Evolutionary conservation across 805 yeast species (phyloP), one percentile per base, ranked within the genome.

Genomic region (Pichia pseudocactophila): DNA sequence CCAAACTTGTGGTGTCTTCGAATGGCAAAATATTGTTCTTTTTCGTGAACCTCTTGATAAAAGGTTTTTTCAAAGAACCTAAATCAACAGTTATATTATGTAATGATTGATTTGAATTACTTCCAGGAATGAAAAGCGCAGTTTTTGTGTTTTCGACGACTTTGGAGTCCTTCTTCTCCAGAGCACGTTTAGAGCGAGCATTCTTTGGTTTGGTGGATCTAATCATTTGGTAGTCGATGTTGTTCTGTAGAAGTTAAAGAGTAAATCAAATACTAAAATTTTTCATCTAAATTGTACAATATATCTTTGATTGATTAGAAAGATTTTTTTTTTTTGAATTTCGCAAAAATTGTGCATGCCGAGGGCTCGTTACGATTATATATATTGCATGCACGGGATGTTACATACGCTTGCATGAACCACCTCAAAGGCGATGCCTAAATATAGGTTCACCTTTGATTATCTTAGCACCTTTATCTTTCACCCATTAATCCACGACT

Each of bases 111-210:
- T 76, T 85, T 37, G 89, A 70, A 15, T 87, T 81, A 41, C 83
- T 67, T 13, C 97, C 98, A 16, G 96, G 96, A 35, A 92, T 79
- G 56, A 92, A 92, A 44, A 92, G 71, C 0, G 96, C 97, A 42
- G 78, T 74, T 64, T 92, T 92, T 48, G 82, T 78, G 63, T 92
- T 89, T 62, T 92, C 98, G 8, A 82, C 82, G 37, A 87, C 63
- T 65, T 88, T 90, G 41, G 97, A 77, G 55, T 88, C 96, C 54
- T 78, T 82, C 56, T 83, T 82, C 49, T 88, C 95, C 50, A 89
- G 61, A 7, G 96, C 97, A 64, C 98, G 79, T 69, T 92, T 92
- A 43, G 96, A 77, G 58, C 97, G 87, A 42, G 96, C 96, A 58
- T 82, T 92, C 68, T 88, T 89, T 30, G 98, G 97, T 53, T 87